Evolutionary conservation across 768 basidiomycete genomes (phyloP), one percentile per base, ranked within the genome.

Genomic region (Termitomyces sp.): DNA sequence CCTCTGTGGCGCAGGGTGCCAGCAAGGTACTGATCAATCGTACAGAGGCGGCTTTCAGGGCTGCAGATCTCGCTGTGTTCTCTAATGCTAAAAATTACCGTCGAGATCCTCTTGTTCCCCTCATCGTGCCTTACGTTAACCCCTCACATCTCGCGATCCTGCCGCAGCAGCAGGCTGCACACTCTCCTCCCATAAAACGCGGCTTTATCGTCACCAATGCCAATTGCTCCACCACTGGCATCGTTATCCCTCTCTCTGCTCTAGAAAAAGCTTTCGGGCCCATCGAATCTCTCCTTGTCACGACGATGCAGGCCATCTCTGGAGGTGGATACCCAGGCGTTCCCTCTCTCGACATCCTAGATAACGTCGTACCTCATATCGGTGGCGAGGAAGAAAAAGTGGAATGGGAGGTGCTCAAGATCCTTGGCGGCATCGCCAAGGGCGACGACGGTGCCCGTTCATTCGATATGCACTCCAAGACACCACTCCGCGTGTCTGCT

Each of bases 181-280:
- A 90, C 62, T 72, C 77, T 2, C 89, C 85, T 19, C 84, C 83
- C 0, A 81, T 89, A 34, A 82, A 81, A 66, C 85, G 83, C 62
- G 97, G 97, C 3, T 98, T 93, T 78, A 95, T 99, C 70, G 88
- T 99, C 60, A 95, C 95, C 57, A 99, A 99, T 70, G 97, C 97
- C 63, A 99, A 98, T 75, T 98, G 97, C 75, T 89, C 92, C 23
- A 98, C 97, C 4, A 99, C 97, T 0, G 95, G 90, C 42, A 81
- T 87, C 67, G 92, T 93, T 58, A 84, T 97, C 58, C 92, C 95
- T n/a, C 85, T 98, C 63, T 82, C 84, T 47, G 94, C 95, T 0
- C 82, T 98, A 62, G 95, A 97, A 71, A 83, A 81, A 60, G 80
- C 89, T 0, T 99, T 98, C 60, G 97, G 97, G 5, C 95, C 95